phyloP scores from a whole-genome alignment of 177 flowering plant genomes.

The Tripterygium wilfordii region DNA sequence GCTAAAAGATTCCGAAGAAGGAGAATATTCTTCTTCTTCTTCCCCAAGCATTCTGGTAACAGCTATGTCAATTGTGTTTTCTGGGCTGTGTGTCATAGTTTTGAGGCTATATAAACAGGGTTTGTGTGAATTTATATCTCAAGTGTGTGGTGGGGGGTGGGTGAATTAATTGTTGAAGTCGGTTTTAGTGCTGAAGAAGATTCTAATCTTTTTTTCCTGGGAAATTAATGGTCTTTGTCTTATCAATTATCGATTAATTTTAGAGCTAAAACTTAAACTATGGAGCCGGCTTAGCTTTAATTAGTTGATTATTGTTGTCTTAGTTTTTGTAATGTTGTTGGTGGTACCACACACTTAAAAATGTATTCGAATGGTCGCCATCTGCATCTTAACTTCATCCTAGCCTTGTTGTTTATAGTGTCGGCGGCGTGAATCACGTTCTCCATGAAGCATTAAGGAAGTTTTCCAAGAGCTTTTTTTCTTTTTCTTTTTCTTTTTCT shows the following conservation, averaged over 20 bases:
- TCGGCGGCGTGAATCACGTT: constrained; percentile 18
- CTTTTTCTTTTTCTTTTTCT: background rate
- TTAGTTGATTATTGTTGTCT: too few species aligned
- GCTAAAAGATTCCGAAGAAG: constrained; percentile 10
- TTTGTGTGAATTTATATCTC: constrained; percentile 12
- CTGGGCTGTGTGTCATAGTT: background rate
- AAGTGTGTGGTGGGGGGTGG: constrained; percentile 6
- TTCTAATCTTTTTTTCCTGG: too few species aligned
- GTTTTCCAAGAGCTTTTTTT: background rate
- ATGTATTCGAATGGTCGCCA: background rate
- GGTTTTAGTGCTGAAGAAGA: too few species aligned
- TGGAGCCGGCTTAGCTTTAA: too few species aligned
- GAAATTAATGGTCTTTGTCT: too few species aligned
- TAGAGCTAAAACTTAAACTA: too few species aligned
- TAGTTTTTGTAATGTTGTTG: too few species aligned
- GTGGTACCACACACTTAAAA: background rate
- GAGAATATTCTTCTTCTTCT: constrained; percentile 14
- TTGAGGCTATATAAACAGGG: background rate
- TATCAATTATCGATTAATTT: too few species aligned
- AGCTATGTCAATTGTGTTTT: background rate
- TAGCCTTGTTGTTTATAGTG: background rate
- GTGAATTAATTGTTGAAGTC: too few species aligned
- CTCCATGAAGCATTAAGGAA: background rate
- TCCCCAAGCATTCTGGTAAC: constrained; percentile 13
- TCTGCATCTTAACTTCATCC: background rate